A percentile compares a stretch with the other conserved stretches of the same genome.
Conservation (phyloP, 176 grass and related monocot species). For the Miscanthus lutarioriparius region DNA sequence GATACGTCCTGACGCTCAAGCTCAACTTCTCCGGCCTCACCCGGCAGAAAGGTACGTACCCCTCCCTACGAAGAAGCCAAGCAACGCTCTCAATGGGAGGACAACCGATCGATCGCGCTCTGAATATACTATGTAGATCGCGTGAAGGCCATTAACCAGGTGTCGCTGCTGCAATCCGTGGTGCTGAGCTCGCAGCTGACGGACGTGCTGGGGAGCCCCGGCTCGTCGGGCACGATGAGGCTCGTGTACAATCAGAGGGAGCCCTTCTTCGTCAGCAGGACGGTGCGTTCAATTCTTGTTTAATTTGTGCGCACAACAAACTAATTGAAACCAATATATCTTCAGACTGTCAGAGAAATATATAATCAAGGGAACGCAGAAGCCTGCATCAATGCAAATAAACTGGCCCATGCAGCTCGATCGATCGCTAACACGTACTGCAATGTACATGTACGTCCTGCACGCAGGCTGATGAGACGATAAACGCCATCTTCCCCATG, state of each 20-base stretch:
- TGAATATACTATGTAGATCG: constrained; percentile 35
- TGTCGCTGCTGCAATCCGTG: constrained; percentile 66
- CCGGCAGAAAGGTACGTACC: constrained; percentile 42
- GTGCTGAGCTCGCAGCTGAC: constrained; percentile 76
- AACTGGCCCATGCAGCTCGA: too few relatives aligned
- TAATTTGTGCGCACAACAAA: background rate
- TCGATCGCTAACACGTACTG: background rate
- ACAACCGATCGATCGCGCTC: background rate
- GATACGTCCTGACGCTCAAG: constrained; percentile 69
- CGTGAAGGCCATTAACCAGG: constrained; percentile 50
- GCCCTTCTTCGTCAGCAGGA: constrained; percentile 87
- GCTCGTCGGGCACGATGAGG: constrained; percentile 50
- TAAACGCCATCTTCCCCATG: constrained; percentile 75
- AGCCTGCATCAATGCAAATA: too few relatives aligned
- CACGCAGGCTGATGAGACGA: constrained; percentile 56
- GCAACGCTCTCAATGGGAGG: too few relatives aligned
- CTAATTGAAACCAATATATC: background rate
- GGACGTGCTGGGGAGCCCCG: constrained; percentile 57
- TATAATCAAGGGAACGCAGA: too few relatives aligned
- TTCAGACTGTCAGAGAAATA: background rate
- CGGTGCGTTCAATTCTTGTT: constrained; percentile 33
- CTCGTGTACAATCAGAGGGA: constrained; percentile 69
- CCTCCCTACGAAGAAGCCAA: too few relatives aligned
- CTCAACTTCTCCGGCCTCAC: constrained; percentile 71
- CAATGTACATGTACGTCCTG: background rate